Percentiles rank a stretch among this genome's conserved stretches.
phyloP scores from a whole-genome alignment of 768 basidiomycete species.

The Tremella mesenterica region DNA sequence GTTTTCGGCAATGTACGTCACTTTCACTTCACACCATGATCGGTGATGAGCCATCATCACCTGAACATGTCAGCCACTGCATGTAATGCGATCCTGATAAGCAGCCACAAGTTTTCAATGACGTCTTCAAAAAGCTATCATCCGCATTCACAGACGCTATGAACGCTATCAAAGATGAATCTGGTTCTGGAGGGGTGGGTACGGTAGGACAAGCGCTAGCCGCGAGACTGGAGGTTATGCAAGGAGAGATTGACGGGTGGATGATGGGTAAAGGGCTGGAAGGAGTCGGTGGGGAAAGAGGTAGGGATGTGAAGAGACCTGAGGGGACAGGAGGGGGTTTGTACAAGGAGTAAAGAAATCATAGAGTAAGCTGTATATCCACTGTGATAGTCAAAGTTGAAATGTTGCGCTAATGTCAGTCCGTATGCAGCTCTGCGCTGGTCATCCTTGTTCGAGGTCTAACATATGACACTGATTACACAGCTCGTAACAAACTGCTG shows the following conservation, averaged over 20 bases:
- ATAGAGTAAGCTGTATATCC: background rate
- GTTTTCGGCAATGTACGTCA: constrained; percentile 42
- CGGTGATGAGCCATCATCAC: background rate
- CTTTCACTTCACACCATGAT: background rate
- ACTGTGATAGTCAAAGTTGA: background rate
- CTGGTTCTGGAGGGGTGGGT: constrained; percentile 23
- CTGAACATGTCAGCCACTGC: background rate
- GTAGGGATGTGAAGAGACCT: constrained; percentile 23
- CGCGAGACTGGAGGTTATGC: constrained; percentile 30
- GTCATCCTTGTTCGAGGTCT: no score
- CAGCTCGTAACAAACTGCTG: no score
- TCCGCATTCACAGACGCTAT: constrained; percentile 37
- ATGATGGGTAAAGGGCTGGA: constrained; percentile 28
- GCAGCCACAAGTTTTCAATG: constrained; percentile 36
- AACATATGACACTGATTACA: no score
- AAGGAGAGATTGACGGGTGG: constrained; percentile 40
- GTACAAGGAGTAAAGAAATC: constrained; percentile 17
- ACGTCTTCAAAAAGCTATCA: constrained; percentile 35
- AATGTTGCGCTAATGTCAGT: no score
- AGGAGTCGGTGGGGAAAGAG: constrained; percentile 24
- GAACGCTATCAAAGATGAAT: constrained; percentile 38
- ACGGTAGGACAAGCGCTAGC: constrained; percentile 33
- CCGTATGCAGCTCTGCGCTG: no score
- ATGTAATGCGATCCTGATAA: background rate
- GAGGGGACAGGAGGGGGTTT: constrained; percentile 26